A percentile compares a stretch with the other conserved stretches of the same genome.
Evolutionary conservation across 208 protist genomes (phyloP).

Genomic region (Trypanosoma platydactyli): DNA sequence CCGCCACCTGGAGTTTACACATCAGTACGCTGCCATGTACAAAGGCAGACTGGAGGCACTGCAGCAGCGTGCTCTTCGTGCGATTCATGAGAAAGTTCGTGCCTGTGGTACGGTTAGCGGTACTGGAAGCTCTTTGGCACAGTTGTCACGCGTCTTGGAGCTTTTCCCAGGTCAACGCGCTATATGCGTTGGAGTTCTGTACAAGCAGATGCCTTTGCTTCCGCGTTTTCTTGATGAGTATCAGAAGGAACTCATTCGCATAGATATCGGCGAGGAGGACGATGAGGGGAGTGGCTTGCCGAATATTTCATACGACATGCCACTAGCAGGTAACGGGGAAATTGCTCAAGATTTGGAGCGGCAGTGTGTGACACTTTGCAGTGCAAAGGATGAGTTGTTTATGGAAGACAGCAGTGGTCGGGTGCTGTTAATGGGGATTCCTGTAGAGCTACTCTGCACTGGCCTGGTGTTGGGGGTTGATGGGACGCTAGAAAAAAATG

Average conservation of each 20-base stretch:
- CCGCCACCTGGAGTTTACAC: slow-evolving; percentile 65
- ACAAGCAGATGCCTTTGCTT: slow-evolving; percentile 90
- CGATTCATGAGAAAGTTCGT: slow-evolving; percentile 34
- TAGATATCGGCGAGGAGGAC: slow-evolving; percentile 81
- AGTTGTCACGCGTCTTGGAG: slow-evolving; percentile 57
- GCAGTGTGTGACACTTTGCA: slow-evolving; percentile 57
- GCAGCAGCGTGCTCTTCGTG: slow-evolving; percentile 31
- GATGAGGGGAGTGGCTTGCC: slow-evolving; percentile 13
- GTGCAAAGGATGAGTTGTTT: slow-evolving; percentile 58
- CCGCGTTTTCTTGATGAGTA: slow-evolving; percentile 88
- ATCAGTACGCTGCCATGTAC: slow-evolving; percentile 90
- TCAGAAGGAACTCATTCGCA: slow-evolving; percentile 79
- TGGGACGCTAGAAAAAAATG: slow-evolving; percentile 64
- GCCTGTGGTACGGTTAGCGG: not conserved
- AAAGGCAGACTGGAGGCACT: slow-evolving; percentile 62
- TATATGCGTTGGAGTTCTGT: slow-evolving; percentile 78
- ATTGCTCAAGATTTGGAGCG: slow-evolving; percentile 28
- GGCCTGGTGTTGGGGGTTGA: slow-evolving; percentile 77
- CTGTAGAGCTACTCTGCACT: slow-evolving; percentile 65
- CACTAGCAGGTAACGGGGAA: slow-evolving; percentile 26
- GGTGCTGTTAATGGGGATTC: slow-evolving; percentile 54
- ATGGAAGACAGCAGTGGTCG: slow-evolving; percentile 87
- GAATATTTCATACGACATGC: slow-evolving; percentile 31
- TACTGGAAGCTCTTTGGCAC: not conserved
- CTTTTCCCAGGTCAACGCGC: slow-evolving; percentile 53